Conservation (phyloP, 1,284 basidiomycete species). For the Irpex sp. region DNA sequence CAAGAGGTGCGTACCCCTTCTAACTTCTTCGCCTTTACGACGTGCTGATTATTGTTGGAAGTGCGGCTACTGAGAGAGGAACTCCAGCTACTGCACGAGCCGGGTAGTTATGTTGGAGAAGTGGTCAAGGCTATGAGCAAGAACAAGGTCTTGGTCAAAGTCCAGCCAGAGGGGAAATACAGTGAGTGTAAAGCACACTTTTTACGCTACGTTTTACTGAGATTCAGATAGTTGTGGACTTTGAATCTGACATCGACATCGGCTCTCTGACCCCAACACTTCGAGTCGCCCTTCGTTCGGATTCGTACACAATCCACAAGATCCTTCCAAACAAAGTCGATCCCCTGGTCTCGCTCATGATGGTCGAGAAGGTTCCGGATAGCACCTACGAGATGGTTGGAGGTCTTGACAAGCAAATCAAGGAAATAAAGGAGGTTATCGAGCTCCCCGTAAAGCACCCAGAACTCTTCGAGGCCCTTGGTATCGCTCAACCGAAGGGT, state of each 20-base stretch:
- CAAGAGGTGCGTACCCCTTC: constrained; percentile 60
- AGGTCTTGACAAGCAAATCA: constrained; percentile 97
- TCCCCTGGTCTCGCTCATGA: constrained; percentile 95
- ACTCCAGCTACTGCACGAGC: constrained; percentile 92
- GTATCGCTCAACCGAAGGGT: constrained; percentile 97
- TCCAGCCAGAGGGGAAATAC: constrained; percentile 99
- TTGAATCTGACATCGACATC: constrained; percentile 87
- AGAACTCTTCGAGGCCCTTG: constrained; percentile 93
- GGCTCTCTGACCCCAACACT: constrained; percentile 80
- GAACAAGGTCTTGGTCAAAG: constrained; percentile 98
- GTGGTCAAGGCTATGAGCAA: constrained; percentile 99
- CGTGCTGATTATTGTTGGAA: constrained; percentile 22
- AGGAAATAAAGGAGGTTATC: constrained; percentile 99
- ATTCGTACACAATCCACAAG: constrained; percentile 93
- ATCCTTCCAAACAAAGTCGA: constrained; percentile 95
- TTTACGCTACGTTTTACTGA: background rate
- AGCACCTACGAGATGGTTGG: constrained; percentile 99
- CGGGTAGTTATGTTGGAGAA: constrained; percentile 97
- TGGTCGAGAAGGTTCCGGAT: constrained; percentile 99
- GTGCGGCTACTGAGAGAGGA: constrained; percentile 91
- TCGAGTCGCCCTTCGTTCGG: constrained; percentile 93
- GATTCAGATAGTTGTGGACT: constrained; percentile 78
- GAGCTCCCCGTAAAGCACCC: constrained; percentile 98
- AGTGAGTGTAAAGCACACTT: constrained; percentile 47
- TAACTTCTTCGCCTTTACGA: background rate